A percentile compares a stretch with the other conserved stretches of the same genome.
Conservation (phyloP, 345 rosid genomes). For the Eutrema heterophyllum region DNA sequence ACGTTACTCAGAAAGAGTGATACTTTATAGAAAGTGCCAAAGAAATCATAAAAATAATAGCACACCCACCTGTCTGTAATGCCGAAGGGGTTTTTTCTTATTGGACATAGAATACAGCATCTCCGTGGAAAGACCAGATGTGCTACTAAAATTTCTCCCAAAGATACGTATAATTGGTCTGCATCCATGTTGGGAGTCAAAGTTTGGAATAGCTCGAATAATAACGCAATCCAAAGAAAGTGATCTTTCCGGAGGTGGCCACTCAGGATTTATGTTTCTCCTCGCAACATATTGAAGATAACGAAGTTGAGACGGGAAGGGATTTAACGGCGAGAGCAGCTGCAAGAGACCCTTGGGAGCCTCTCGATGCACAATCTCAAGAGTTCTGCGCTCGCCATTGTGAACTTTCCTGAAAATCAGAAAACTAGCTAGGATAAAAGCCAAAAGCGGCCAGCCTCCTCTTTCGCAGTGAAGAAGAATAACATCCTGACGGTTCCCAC, state of each 20-base stretch:
- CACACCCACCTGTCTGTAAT: conserved; percentile 68
- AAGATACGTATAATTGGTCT: conserved; percentile 90
- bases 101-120: conserved; percentile 84
- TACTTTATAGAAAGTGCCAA: neutral
- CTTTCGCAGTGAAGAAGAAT: conserved; percentile 89
- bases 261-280: conserved; percentile 78
- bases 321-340: conserved; percentile 91
- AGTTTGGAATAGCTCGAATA: conserved; percentile 85
- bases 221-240: conserved; percentile 91
- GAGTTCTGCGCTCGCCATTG: conserved; percentile 77
- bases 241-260: conserved; percentile 98
- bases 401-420: conserved; percentile 78
- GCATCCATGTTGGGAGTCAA: conserved; percentile 86
- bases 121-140: conserved; percentile 72
- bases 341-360: conserved; percentile 93
- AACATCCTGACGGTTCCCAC: conserved; percentile 66
- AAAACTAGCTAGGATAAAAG: conserved; percentile 76
- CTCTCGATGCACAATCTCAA: conserved; percentile 86
- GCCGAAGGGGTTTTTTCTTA: conserved; percentile 65
- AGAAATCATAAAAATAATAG: conserved; percentile 3
- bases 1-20: conserved; percentile 11
- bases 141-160: conserved; percentile 65
- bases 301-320: conserved; percentile 93
- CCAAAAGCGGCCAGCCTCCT: conserved; percentile 97
- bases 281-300: conserved; percentile 93